phyloP scores from a whole-genome alignment of 768 basidiomycete species.

The Gymnopilus dilepis region DNA sequence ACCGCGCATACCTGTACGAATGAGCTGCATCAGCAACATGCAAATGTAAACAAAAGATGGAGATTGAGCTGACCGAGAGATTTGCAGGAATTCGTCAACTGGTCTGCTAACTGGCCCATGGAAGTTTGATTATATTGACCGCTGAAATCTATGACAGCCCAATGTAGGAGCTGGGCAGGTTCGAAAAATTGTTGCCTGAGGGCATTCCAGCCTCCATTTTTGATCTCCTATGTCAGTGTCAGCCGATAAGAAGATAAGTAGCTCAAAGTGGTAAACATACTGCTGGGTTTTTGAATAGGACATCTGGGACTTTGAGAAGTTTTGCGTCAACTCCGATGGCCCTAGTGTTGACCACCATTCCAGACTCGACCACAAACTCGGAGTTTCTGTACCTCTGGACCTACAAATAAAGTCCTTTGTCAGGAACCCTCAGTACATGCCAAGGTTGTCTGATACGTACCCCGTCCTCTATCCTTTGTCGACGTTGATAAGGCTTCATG shows the following conservation, averaged over 20 bases:
- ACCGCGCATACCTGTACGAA: too few species aligned
- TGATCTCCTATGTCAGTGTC: constrained; percentile 3
- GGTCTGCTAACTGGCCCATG: background rate
- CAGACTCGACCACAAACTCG: constrained; percentile 44
- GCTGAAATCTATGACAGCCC: constrained; percentile 27
- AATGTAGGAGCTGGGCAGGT: constrained; percentile 12
- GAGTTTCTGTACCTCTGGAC: constrained; percentile 27
- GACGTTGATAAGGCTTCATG: constrained; percentile 47
- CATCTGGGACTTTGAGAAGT: constrained; percentile 21
- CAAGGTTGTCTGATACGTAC: constrained; percentile 9
- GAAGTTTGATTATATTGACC: background rate
- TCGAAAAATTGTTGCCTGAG: constrained; percentile 15
- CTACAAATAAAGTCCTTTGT: constrained; percentile 12
- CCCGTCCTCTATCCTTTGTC: constrained; percentile 43
- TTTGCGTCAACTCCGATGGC: constrained; percentile 32
- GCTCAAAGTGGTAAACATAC: background rate
- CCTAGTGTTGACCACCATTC: constrained; percentile 37
- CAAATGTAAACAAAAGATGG: background rate
- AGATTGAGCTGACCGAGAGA: constrained; percentile 19
- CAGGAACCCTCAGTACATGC: background rate
- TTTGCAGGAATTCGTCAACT: constrained; percentile 14
- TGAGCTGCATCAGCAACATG: background rate
- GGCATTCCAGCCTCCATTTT: constrained; percentile 29
- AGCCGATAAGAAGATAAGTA: background rate
- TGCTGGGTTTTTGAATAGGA: constrained; percentile 21